Evolutionary conservation across 345 rosid genomes (phyloP).

Genomic region (Citropsis articulata): DNA sequence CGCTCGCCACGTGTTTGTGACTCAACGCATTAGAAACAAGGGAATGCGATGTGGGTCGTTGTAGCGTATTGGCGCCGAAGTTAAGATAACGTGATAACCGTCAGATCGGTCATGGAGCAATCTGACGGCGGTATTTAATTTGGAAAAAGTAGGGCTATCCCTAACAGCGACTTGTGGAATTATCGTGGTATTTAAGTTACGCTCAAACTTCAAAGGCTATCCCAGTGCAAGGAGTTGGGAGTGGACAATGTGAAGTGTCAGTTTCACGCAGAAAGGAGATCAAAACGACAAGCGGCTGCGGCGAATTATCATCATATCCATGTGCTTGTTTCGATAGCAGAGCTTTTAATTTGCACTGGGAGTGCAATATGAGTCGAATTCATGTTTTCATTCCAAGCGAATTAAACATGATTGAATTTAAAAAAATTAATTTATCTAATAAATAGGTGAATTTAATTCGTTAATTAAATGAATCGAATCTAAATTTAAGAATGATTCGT

Average conservation of each 20-base stretch:
- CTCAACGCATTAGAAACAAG: background rate
- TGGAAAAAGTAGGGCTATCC: background rate
- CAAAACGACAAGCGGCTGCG: background rate
- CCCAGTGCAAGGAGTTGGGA: no score
- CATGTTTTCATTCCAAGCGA: no score
- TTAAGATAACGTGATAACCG: background rate
- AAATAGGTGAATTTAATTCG: no score
- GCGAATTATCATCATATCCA: background rate
- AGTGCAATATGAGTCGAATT: no score
- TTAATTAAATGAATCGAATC: no score
- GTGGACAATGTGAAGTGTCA: background rate
- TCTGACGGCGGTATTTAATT: background rate
- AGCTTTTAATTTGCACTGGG: no score
- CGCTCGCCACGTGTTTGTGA: background rate
- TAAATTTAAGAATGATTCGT: fast-evolving
- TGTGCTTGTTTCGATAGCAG: background rate
- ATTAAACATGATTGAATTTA: no score
- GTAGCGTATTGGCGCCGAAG: background rate
- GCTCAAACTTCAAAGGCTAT: background rate
- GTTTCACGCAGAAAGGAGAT: background rate
- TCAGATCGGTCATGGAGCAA: background rate
- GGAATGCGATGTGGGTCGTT: background rate
- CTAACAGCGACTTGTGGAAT: background rate
- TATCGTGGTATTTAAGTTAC: background rate
- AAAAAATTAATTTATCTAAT: fast-evolving